Evolutionary conservation across 495 filamentous ascomycete genomes (phyloP).

Genomic region (Immersiella caudata): DNA sequence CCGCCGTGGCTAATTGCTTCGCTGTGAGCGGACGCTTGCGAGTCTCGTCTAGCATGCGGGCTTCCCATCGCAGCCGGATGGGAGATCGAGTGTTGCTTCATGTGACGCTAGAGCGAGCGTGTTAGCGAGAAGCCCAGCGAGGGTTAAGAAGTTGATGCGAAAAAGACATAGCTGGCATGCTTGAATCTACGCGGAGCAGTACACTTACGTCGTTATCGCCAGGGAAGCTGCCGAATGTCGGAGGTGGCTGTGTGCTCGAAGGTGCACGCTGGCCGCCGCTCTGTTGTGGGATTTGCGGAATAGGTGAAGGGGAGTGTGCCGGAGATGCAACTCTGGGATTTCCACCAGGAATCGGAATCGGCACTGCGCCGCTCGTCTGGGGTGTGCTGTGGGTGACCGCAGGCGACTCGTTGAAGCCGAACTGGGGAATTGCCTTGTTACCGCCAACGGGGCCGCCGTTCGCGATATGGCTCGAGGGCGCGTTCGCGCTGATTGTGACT

Average conservation of each 20-base stretch:
- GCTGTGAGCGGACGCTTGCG: constrained; percentile 76
- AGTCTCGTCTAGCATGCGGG: constrained; percentile 78
- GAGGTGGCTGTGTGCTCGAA: constrained; percentile 62
- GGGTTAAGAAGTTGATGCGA: neutral
- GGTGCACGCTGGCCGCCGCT: constrained; percentile 85
- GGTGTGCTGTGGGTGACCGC: constrained; percentile 64
- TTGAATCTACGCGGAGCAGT: neutral
- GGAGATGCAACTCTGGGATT: constrained; percentile 72
- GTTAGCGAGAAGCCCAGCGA: constrained; percentile 33
- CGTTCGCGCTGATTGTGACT: constrained; percentile 82
- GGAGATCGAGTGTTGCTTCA: constrained; percentile 51
- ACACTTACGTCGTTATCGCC: constrained; percentile 73
- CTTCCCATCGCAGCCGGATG: constrained; percentile 66
- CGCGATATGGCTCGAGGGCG: constrained; percentile 69
- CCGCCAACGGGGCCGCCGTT: constrained; percentile 69
- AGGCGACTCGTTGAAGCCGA: constrained; percentile 78
- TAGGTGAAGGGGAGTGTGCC: constrained; percentile 81
- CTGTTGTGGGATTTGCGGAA: constrained; percentile 76
- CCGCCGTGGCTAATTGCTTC: constrained; percentile 69
- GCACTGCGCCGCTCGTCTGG: constrained; percentile 55
- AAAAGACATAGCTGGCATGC: neutral
- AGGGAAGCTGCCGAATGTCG: constrained; percentile 83
- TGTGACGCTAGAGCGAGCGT: constrained; percentile 51
- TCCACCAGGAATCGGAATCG: constrained; percentile 66
- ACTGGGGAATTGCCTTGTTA: constrained; percentile 66